Evolutionary conservation across 768 basidiomycete genomes (phyloP).

Genomic region (Leccinum uliginosum): DNA sequence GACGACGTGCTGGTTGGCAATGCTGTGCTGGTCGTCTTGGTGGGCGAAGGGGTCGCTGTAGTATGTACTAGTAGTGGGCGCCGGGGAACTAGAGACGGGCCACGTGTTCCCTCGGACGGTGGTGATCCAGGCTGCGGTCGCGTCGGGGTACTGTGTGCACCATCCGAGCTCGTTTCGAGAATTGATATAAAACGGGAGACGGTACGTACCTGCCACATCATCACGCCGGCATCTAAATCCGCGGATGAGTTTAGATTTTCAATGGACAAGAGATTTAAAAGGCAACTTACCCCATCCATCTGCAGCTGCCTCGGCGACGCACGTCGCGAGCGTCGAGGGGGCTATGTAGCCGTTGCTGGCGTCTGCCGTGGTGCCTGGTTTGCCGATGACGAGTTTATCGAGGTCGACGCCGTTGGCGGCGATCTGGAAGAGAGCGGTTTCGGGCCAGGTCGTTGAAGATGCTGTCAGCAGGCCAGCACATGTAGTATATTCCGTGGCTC

Average conservation of each 20-base stretch:
- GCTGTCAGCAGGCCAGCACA: conserved; percentile 54
- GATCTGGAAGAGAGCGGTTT: conserved; percentile 55
- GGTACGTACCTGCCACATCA: conserved; percentile 39
- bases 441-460: conserved; percentile 59
- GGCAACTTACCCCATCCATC: conserved; percentile 60
- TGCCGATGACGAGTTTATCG: conserved; percentile 54
- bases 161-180: not conserved
- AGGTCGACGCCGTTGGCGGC: conserved; percentile 41
- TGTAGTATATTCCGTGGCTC: conserved; percentile 57
- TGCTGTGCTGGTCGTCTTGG: conserved; percentile 1
- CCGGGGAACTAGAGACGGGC: conserved; percentile 21
- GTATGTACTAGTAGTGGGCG: conserved; percentile 1
- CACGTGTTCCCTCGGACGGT: conserved; percentile 37
- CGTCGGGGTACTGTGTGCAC: conserved; percentile 34
- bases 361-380: conserved; percentile 40
- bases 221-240: conserved; percentile 34
- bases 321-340: conserved; percentile 51
- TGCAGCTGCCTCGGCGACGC: conserved; percentile 55
- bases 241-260: not conserved
- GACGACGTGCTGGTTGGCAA: conserved; percentile 23
- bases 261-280: not conserved
- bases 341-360: conserved; percentile 55
- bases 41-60: not conserved
- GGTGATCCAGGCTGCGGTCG: conserved; percentile 34
- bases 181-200: not conserved